Conservation (phyloP, 192 early-diverging fungal genomes). For the Mortierella claussenii region DNA sequence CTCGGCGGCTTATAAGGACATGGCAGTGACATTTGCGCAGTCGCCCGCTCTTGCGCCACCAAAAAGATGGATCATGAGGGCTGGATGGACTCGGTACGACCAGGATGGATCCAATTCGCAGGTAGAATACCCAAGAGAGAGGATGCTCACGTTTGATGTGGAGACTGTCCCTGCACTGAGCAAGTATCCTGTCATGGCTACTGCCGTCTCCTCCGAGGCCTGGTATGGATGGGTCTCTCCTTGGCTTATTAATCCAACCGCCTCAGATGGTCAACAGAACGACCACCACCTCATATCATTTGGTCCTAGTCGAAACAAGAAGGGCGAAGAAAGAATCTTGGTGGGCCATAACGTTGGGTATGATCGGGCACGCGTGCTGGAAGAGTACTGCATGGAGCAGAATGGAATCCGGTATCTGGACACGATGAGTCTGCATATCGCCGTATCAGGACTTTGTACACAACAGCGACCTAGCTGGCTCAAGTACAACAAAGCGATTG, state of each 20-base stretch:
- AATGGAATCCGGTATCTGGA: slow-evolving; percentile 79
- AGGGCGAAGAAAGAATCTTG: slow-evolving; percentile 38
- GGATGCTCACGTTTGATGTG: slow-evolving; percentile 85
- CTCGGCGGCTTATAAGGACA: slow-evolving; percentile 63
- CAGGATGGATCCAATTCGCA: slow-evolving; percentile 36
- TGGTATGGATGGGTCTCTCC: slow-evolving; percentile 98
- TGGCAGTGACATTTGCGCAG: slow-evolving; percentile 62
- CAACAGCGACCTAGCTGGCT: slow-evolving; percentile 90
- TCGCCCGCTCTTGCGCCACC: slow-evolving; percentile 56
- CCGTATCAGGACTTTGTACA: slow-evolving; percentile 87
- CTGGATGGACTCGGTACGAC: slow-evolving; percentile 89
- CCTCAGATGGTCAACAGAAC: slow-evolving; percentile 17
- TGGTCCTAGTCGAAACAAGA: slow-evolving; percentile 21
- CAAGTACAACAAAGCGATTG: slow-evolving; percentile 68
- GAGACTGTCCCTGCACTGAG: slow-evolving; percentile 79
- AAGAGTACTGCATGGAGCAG: slow-evolving; percentile 80
- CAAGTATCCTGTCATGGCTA: slow-evolving; percentile 84
- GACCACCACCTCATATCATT: slow-evolving; percentile 41
- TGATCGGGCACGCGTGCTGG: slow-evolving; percentile 87
- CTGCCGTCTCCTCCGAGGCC: slow-evolving; percentile 71
- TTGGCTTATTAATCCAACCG: slow-evolving; percentile 57
- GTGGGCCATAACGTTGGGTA: slow-evolving; percentile 95
- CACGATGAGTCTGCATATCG: slow-evolving; percentile 94
- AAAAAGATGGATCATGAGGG: slow-evolving; percentile 61
- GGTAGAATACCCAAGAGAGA: slow-evolving; percentile 68